Percentiles rank a stretch among this genome's conserved stretches.
Conservation (phyloP, 768 basidiomycete species). For the Mycena belliarum region DNA sequence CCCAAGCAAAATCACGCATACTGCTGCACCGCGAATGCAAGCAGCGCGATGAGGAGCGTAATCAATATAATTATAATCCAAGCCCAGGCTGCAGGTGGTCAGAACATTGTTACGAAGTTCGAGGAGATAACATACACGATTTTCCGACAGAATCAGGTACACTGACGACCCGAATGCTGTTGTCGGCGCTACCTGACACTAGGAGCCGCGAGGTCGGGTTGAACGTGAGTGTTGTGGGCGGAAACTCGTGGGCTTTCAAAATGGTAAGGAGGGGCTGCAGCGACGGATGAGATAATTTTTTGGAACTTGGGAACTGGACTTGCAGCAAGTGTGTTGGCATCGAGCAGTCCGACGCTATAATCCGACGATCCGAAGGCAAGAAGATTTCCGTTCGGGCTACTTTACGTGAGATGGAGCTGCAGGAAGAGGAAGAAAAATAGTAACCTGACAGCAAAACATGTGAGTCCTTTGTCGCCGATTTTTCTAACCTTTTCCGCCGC, state of each 20-base stretch:
- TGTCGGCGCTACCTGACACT: constrained; percentile 90
- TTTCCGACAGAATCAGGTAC: constrained; percentile 60
- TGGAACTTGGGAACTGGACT: constrained; percentile 32
- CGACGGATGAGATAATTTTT: neutral
- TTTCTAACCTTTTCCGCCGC: constrained; percentile 65
- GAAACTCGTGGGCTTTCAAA: constrained; percentile 92
- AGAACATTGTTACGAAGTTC: neutral
- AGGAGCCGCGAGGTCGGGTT: constrained; percentile 80
- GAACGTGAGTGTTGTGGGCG: constrained; percentile 87
- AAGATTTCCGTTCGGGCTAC: constrained; percentile 76
- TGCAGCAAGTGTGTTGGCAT: constrained; percentile 77
- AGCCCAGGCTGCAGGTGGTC: constrained; percentile 30
- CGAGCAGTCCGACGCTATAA: constrained; percentile 79
- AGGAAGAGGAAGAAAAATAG: constrained; percentile 22
- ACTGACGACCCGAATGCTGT: constrained; percentile 76
- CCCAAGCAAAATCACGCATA: constrained; percentile 1
- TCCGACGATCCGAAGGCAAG: constrained; percentile 89
- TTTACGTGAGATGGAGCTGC: neutral
- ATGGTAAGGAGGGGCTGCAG: constrained; percentile 84
- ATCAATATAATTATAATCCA: constrained; percentile 32
- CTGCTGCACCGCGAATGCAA: constrained; percentile 26
- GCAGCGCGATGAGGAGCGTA: constrained; percentile 33
- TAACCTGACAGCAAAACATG: constrained; percentile 88
- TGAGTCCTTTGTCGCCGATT: constrained; percentile 77
- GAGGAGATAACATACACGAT: constrained; percentile 47